These are phyloP conservation scores for Paramecium sexaurelia DNA, from an alignment of 73 alveolate species.

Conservation along the genomic window DNA sequence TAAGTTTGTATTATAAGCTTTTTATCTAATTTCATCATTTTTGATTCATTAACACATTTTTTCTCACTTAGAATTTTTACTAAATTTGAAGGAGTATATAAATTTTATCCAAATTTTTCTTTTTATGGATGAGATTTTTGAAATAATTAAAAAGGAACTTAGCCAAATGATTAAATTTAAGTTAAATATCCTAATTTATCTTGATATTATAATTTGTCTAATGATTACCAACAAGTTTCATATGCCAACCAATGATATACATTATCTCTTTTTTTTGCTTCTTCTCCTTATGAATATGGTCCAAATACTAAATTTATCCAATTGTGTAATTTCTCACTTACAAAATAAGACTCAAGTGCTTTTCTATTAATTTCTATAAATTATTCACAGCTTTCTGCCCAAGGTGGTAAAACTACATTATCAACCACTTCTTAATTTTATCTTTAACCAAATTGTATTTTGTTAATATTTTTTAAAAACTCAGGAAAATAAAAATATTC, in stretches of 20 bases:
- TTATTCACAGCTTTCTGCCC: constrained; percentile 72
- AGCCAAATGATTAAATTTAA: constrained; percentile 53
- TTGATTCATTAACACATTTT: background rate
- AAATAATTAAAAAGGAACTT: constrained; percentile 55
- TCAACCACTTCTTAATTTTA: constrained; percentile 71
- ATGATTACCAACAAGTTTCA: constrained; percentile 85
- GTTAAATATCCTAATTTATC: constrained; percentile 23
- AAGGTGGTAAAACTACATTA: constrained; percentile 76
- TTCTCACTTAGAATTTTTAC: background rate
- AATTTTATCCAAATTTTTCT: background rate
- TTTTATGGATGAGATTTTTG: constrained; percentile 35
- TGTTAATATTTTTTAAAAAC: constrained; percentile 69
- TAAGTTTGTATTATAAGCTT: background rate
- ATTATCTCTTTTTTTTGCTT: constrained; percentile 78
- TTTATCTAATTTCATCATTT: constrained; percentile 19
- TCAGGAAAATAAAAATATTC: constrained; percentile 88
- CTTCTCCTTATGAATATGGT: constrained; percentile 79
- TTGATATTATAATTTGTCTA: constrained; percentile 70
- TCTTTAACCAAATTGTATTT: constrained; percentile 75
- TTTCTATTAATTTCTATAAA: constrained; percentile 77
- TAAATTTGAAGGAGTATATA: background rate
- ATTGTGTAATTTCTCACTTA: constrained; percentile 75
- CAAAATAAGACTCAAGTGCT: constrained; percentile 75
- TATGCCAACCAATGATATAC: constrained; percentile 74
- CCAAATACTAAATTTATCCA: constrained; percentile 90